These are phyloP conservation scores for Corymbia maculata DNA, from an alignment of 345 rosid genomes.

Conservation along the genomic window DNA sequence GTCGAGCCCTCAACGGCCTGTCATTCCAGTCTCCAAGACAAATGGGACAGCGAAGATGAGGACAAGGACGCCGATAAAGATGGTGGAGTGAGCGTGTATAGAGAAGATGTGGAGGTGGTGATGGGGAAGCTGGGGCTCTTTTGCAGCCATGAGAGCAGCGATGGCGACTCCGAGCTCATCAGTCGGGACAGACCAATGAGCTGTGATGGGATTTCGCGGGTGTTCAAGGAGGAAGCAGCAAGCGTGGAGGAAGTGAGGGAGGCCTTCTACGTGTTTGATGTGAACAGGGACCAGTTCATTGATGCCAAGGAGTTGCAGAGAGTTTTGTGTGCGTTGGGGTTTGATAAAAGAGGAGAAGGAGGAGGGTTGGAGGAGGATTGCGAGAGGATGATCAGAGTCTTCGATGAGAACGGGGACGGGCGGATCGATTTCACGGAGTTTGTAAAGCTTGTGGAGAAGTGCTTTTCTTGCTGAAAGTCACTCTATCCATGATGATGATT, in stretches of 20 bases:
- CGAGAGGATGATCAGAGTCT: conserved; percentile 50
- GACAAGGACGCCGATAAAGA: neutral
- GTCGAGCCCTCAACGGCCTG: neutral
- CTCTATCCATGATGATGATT: neutral
- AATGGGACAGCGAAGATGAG: neutral
- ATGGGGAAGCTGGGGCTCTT: conserved; percentile 51
- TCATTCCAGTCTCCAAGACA: neutral
- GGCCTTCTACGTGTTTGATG: conserved; percentile 77
- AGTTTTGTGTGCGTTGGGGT: conserved; percentile 40
- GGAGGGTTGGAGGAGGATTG: conserved; percentile 22
- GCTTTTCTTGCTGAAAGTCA: conserved; percentile 30
- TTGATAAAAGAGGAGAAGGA: conserved; percentile 17
- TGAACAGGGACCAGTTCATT: conserved; percentile 66
- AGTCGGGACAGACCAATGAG: conserved; percentile 11
- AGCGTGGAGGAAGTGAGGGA: conserved; percentile 69
- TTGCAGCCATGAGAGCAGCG: conserved; percentile 24
- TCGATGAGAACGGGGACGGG: conserved; percentile 49
- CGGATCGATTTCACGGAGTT: conserved; percentile 67
- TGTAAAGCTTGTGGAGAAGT: conserved; percentile 58
- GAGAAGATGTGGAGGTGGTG: conserved; percentile 55
- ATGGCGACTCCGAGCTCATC: neutral
- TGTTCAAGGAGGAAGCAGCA: conserved; percentile 75
- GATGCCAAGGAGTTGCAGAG: conserved; percentile 69
- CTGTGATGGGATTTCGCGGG: conserved; percentile 27
- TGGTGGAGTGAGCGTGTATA: conserved; percentile 15